Base-by-base conservation (phyloP, 441 rosid genomes). In the Syzygium malaccense region DNA sequence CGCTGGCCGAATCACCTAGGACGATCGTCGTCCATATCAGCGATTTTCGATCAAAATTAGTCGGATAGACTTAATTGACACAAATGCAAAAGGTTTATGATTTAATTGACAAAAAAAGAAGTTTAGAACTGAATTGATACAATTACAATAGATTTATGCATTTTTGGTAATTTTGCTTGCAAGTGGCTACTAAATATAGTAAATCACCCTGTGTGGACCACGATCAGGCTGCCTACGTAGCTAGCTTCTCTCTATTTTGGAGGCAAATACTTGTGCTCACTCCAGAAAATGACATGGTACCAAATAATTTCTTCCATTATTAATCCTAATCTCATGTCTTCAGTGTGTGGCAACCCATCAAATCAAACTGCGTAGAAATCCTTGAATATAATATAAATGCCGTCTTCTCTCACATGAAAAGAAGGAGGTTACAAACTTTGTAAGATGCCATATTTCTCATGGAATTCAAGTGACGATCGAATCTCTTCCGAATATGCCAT, bases 1-100 rank as follows among this genome's bases (percentile, higher is more conserved):
- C 4, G 0, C 9, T 14, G 0, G 18, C 30, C 2, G 14, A 28
- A 17, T 15, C 68, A 60, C 32, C 3, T 60, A 60, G 0, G 32
- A 60, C 14, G 32, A 28, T 28, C 8, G 4, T 1, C 11, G 4
- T 60, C n/a, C 68, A 6, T 0, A 0, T 60, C 3, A 28, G 18
- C 1, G n/a, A 28, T 28, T 58, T 60, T 1, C 2, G 0, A 14
- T 15, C 32, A 58, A 58, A 58, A 0, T 58, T 58, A 0, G 3
- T 1, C 28, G 0, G 33, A 60, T 28, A 15, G n/a, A 60, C 18
- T 60, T 17, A 60, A 60, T 28, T n/a, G 68, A 7, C 3, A 60
- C 0, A 14, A 1, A 28, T 28, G 2, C 9, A 14, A 28, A 28
- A 28, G n/a, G 2, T 28, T 28, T 60, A 60, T 6, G 1, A 60